phyloP scores from a whole-genome alignment of 2,329 filamentous ascomycete genomes.

The Aureobasidium pullulans region DNA sequence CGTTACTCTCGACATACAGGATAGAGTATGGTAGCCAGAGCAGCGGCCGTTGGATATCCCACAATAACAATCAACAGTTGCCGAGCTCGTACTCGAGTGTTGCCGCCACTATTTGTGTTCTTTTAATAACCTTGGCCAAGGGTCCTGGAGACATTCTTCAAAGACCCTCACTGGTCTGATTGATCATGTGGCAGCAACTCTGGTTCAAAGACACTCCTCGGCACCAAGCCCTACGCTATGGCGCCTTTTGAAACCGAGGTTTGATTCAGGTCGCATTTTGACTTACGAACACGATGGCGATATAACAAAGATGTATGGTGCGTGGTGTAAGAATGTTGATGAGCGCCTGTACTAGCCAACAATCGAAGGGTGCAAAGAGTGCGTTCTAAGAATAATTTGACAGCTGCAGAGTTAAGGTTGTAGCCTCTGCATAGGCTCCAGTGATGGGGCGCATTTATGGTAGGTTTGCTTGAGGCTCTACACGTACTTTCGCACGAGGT shows the following conservation, averaged over 20 bases:
- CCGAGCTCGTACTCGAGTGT: not conserved
- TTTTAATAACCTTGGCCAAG: not conserved
- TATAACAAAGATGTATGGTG: too few species aligned
- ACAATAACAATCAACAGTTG: not conserved
- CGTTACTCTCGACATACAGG: not conserved
- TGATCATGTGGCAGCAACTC: not conserved
- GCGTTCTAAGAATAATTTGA: not conserved
- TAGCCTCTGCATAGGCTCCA: not conserved
- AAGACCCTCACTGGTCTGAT: not conserved
- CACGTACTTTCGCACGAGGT: not conserved
- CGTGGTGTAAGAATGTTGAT: too few species aligned
- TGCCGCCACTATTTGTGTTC: not conserved
- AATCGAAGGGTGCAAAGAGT: not conserved
- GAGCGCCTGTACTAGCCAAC: too few species aligned
- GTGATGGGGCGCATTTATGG: not conserved
- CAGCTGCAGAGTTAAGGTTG: conserved; percentile 1
- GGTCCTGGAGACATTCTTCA: too few species aligned
- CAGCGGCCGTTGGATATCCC: not conserved
- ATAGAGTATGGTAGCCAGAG: not conserved
- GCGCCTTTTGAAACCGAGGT: not conserved
- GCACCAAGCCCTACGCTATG: not conserved
- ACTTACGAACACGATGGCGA: too few species aligned
- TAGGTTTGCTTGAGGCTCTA: not conserved
- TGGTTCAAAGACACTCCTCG: not conserved
- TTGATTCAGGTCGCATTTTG: too few species aligned